These are phyloP conservation scores for Rhynchosporium secalis DNA, from an alignment of 2,329 filamentous ascomycete genomes.

Conservation along the genomic window DNA sequence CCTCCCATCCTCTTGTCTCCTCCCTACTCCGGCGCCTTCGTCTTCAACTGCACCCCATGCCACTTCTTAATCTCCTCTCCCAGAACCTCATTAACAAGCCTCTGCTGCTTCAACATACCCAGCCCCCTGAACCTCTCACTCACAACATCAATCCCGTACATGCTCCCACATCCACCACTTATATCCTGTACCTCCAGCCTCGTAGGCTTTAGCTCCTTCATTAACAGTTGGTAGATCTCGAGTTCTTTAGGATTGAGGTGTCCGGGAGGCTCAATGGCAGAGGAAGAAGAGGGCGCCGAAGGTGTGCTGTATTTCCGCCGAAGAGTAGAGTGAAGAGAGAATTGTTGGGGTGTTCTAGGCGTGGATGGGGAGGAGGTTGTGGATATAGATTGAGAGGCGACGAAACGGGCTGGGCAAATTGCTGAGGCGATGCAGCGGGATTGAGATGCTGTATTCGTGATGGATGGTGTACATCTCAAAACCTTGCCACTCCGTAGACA, in stretches of 20 bases:
- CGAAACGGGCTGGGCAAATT: slow-evolving; percentile 17
- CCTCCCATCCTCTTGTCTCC: neutral
- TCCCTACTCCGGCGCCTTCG: slow-evolving; percentile 48
- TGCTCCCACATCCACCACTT: slow-evolving; percentile 80
- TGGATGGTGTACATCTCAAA: slow-evolving; percentile 13
- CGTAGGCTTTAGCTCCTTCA: slow-evolving; percentile 36
- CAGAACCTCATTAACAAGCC: slow-evolving; percentile 74
- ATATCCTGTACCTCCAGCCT: slow-evolving; percentile 65
- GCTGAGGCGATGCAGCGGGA: slow-evolving; percentile 18
- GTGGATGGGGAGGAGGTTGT: neutral
- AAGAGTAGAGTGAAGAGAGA: neutral
- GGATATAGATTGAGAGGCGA: slow-evolving; percentile 1
- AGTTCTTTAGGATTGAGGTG: slow-evolving; percentile 57
- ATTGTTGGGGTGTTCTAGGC: neutral
- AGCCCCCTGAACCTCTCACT: slow-evolving; percentile 70
- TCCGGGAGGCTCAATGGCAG: slow-evolving; percentile 46
- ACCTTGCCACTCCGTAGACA: slow-evolving; percentile 15
- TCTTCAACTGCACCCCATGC: slow-evolving; percentile 82
- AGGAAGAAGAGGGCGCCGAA: neutral
- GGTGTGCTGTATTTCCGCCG: slow-evolving; percentile 21
- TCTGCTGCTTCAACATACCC: slow-evolving; percentile 77
- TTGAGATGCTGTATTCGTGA: neutral
- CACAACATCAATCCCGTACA: slow-evolving; percentile 81
- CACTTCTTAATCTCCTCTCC: slow-evolving; percentile 75
- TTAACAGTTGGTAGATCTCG: slow-evolving; percentile 53